These are phyloP conservation scores for Gaeumannomyces tritici DNA, from an alignment of 2,329 filamentous ascomycete genomes.

Conservation along the genomic window DNA sequence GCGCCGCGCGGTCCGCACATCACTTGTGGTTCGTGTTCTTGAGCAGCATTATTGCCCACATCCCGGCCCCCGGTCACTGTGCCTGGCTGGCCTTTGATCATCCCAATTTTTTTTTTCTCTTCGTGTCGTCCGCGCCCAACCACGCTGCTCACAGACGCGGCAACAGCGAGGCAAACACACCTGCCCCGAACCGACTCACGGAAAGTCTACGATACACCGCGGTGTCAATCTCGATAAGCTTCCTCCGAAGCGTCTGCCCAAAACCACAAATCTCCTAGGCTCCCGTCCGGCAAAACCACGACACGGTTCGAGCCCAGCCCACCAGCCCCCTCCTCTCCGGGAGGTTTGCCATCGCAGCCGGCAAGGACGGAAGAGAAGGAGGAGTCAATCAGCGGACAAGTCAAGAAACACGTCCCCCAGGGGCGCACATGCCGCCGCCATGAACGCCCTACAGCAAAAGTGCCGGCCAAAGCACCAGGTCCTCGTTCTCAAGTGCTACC, in stretches of 20 bases:
- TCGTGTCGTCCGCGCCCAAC: neutral
- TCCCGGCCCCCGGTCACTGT: neutral
- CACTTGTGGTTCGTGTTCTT: neutral
- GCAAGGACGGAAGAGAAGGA: neutral
- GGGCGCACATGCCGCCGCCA: slow-evolving; percentile 22
- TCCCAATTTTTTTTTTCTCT: neutral
- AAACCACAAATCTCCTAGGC: neutral
- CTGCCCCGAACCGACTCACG: neutral
- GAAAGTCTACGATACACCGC: neutral
- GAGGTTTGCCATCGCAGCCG: neutral
- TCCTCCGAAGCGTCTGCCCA: neutral
- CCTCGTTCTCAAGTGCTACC: slow-evolving; percentile 92
- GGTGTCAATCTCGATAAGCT: neutral
- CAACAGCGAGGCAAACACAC: neutral
- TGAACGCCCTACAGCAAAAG: slow-evolving; percentile 57
- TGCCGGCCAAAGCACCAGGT: slow-evolving; percentile 95
- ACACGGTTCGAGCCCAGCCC: neutral
- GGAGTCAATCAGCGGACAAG: neutral
- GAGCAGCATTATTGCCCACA: neutral
- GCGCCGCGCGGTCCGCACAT: neutral
- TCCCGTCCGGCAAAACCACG: neutral
- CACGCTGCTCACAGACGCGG: neutral
- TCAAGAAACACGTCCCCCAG: neutral
- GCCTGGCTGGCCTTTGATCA: neutral
- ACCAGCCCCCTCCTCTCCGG: neutral